These are phyloP conservation scores for Suillus placidus DNA, from an alignment of 768 basidiomycete species.

Conservation along the genomic window DNA sequence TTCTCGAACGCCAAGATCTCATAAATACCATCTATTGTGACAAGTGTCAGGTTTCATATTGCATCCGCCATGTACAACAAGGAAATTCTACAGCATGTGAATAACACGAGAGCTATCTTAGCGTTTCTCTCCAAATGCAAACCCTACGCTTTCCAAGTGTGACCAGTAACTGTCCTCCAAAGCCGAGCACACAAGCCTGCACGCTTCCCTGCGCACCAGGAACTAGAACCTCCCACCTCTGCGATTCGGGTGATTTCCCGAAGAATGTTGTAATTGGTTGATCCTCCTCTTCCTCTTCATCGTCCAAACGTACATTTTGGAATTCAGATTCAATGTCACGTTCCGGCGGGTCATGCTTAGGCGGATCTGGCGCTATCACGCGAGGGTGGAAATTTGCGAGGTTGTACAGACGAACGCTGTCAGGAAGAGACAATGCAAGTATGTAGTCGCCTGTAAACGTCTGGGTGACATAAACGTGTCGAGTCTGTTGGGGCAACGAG, in stretches of 20 bases:
- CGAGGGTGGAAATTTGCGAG: conserved; percentile 49
- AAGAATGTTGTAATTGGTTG: conserved; percentile 7
- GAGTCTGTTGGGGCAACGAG: conserved; percentile 43
- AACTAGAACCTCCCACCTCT: conserved; percentile 27
- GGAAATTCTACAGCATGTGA: conserved; percentile 5
- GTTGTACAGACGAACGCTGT: conserved; percentile 48
- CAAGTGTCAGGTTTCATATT: background rate
- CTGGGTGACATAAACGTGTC: conserved; percentile 45
- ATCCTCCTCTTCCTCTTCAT: conserved; percentile 26
- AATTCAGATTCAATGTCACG: conserved; percentile 25
- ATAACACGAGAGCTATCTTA: conserved; percentile 16
- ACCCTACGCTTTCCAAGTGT: conserved; percentile 25
- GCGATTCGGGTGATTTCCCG: conserved; percentile 21
- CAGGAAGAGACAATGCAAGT: conserved; percentile 46
- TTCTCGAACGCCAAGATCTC: conserved; percentile 91
- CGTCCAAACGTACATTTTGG: conserved; percentile 28
- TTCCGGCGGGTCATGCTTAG: conserved; percentile 42
- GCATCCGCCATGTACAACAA: background rate
- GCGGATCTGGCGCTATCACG: conserved; percentile 26
- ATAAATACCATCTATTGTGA: conserved; percentile 31
- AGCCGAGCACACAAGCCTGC: conserved; percentile 45
- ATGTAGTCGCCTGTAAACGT: conserved; percentile 55
- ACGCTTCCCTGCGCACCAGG: conserved; percentile 27
- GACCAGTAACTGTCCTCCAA: conserved; percentile 39
- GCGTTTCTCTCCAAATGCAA: conserved; percentile 30